Evolutionary conservation across 2,329 filamentous ascomycete genomes (phyloP), one percentile per base, ranked within the genome.

Genomic region (Fusarium beomiforme): DNA sequence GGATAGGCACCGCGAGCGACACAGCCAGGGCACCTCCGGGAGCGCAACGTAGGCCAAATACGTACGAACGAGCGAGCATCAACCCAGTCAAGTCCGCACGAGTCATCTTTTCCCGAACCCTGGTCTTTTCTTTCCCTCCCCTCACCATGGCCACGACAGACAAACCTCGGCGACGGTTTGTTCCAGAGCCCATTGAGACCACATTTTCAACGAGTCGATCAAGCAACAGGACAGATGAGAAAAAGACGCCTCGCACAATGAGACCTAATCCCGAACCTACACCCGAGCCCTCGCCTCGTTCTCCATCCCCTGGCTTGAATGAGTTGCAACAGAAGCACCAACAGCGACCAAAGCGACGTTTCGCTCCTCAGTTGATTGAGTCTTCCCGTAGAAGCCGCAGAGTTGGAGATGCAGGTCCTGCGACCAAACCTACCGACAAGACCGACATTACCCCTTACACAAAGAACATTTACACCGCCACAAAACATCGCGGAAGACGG

Each of bases 301-400:
- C 85, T 14, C 81, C 84, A 9, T 85, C 85, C 5, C 82, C 84
- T 50, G 67, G 72, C 78, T 81, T 72, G 80, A 83, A 39, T 80
- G 84, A 69, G 80, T 82, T 60, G 78, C 84, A 46, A 23, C 46
- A 17, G 29, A 56, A 56, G 78, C 83, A 39, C 81, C 83, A 69
- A 80, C 83, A 55, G 78, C 84, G 43, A 79, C 83, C 44, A 76
- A 83, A 74, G 31, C 84, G 86, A 69, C 83, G 83, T 65, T 97
- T 97, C 79, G 87, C 91, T 33, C 94, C 94, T 16, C 91, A 95
- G 76, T 84, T 97, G 59, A 91, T 97, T 68, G 93, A 95, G 80
- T 95, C 93, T 5, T 92, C 92, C 7, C 89, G 90, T 74, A 87
- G 94, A 57, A 90, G 90, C 36, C 89, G 92, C 69, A 90, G 90